These are phyloP conservation scores for Trapa incisa DNA, from an alignment of 345 rosid genomes.

Conservation along the genomic window DNA sequence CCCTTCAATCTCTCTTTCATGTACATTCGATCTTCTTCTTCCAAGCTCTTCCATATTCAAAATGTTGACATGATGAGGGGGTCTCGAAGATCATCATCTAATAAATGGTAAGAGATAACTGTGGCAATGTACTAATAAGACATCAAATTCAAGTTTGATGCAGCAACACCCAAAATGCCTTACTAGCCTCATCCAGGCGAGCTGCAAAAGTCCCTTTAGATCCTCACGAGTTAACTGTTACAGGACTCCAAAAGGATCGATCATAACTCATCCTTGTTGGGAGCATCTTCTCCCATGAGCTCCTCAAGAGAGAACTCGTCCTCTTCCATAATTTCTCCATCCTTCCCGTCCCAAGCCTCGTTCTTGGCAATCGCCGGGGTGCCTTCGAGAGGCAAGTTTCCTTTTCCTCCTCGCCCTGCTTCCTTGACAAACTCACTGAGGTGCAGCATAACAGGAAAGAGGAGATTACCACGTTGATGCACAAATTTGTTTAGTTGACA, in stretches of 20 bases:
- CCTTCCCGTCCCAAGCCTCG: slow-evolving; percentile 92
- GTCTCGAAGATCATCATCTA: not conserved
- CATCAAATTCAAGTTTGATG: not conserved
- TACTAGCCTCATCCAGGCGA: not conserved
- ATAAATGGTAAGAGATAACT: not conserved
- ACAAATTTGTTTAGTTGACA: not conserved
- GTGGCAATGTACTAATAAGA: not conserved
- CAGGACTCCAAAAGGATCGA: too few relatives aligned
- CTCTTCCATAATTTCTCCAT: slow-evolving; percentile 70
- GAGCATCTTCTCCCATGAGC: slow-evolving; percentile 58
- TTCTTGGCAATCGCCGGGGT: slow-evolving; percentile 39
- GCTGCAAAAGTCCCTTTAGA: not conserved
- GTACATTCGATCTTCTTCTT: too few relatives aligned
- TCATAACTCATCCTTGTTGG: slow-evolving; percentile 48
- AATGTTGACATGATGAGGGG: too few relatives aligned
- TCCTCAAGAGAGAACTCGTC: slow-evolving; percentile 92
- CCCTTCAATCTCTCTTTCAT: too few relatives aligned
- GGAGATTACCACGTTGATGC: slow-evolving; percentile 5
- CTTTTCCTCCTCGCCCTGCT: slow-evolving; percentile 89
- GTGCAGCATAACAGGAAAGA: slow-evolving; percentile 3
- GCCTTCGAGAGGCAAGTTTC: slow-evolving; percentile 65
- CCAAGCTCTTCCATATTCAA: too few relatives aligned
- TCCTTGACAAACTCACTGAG: slow-evolving; percentile 84
- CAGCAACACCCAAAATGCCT: not conserved
- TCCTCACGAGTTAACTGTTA: too few relatives aligned